Base-by-base conservation (phyloP, 768 basidiomycete genomes). In the Amanita polypyramis region DNA sequence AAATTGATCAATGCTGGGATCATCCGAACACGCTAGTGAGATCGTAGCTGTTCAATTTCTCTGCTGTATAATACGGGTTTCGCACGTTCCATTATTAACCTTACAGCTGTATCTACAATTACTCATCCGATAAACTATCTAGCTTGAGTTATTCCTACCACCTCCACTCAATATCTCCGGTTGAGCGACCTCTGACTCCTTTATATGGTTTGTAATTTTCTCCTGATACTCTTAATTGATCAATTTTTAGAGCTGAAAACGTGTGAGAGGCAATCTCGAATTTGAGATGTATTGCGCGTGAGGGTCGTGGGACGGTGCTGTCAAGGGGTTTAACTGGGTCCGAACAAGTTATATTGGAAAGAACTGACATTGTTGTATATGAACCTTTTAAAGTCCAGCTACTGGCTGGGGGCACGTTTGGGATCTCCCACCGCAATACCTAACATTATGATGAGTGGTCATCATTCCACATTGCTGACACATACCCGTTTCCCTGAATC, bases 1-100 rank as follows among this genome's bases (percentile, higher is more conserved):
- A 94, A 94, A 67, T 73, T 97, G 41, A 72, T 95, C 58, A 87
- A 89, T 49, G 92, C 92, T 23, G 95, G 94, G 49, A 88, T 97
- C 60, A 94, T 97, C 70, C 80, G 76, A 68, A 93, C 92, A 25
- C 73, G 87, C 57, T 87, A 67, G 79, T 43, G 30, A 34, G 36
- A 25, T 27, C 19, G 37, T 21, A 5, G 37, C 8, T 20, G 23
- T 19, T 5, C 21, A n/a, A 9, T 15, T 38, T 47, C 15, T 38
- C 12, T 19, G n/a, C 42, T 23, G 44, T 45, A 10, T 12, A 14
- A 23, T 27, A 6, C 4, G 11, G 21, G n/a, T 12, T 23, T 41
- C 23, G 25, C 29, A 43, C 27, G 15, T 43, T 32, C 29, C 32
- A 19, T 33, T 19, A 30, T 15, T 40, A 40, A 40, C 39, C 14